Conservation (phyloP, 768 basidiomycete species). For the Lactarius tabidus region DNA sequence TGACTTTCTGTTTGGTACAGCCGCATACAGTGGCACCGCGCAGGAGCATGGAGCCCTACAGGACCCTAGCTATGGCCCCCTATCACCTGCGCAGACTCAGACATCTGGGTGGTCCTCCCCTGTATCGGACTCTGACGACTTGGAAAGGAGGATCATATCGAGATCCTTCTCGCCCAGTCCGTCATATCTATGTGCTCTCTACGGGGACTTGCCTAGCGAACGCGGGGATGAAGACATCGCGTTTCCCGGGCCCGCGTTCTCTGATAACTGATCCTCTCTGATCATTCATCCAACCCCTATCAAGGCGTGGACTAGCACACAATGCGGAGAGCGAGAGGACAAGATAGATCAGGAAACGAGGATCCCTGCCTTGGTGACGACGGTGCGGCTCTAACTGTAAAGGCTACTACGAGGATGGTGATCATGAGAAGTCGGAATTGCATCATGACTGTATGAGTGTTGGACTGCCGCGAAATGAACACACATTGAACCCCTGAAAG, state of each 20-base stretch:
- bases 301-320: neutral
- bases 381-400: neutral
- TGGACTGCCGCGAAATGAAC: neutral
- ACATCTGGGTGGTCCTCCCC: neutral
- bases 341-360: neutral
- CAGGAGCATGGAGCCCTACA: no score
- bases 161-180: neutral
- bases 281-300: neutral
- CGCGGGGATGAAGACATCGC: neutral
- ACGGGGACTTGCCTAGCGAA: neutral
- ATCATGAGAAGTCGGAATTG: neutral
- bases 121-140: neutral
- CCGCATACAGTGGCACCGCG: neutral
- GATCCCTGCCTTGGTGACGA: neutral
- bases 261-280: neutral
- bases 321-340: neutral
- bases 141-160: no score
- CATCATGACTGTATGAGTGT: neutral
- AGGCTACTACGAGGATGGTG: constrained; percentile 1
- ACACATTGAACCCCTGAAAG: neutral
- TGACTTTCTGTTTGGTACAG: neutral
- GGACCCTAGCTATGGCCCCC: constrained; percentile 3
- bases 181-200: neutral
- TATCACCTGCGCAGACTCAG: neutral
- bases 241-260: neutral